These are phyloP conservation scores for Serendipita sp. DNA, from an alignment of 768 basidiomycete genomes.

Conservation along the genomic window DNA sequence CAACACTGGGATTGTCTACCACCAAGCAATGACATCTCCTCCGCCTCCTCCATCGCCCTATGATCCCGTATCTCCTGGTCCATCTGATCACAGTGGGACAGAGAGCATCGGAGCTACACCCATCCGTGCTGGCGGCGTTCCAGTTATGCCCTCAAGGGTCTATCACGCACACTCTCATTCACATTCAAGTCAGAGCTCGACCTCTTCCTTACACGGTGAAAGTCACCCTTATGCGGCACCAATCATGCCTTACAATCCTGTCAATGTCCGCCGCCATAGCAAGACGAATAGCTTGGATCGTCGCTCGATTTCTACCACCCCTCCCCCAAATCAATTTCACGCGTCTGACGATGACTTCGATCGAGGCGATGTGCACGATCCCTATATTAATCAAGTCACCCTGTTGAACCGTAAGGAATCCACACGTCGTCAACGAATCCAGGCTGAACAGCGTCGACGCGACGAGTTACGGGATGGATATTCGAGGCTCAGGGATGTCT, in stretches of 20 bases:
- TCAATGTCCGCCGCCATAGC: not conserved
- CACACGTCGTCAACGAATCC: slow-evolving; percentile 66
- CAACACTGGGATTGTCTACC: not conserved
- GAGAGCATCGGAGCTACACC: slow-evolving; percentile 5
- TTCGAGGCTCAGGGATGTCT: slow-evolving; percentile 69
- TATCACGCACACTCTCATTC: slow-evolving; percentile 25
- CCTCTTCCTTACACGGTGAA: slow-evolving; percentile 3
- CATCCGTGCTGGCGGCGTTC: not conserved
- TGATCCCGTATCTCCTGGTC: slow-evolving; percentile 68
- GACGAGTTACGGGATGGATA: slow-evolving; percentile 86
- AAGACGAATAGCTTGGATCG: not conserved
- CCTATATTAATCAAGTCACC: slow-evolving; percentile 43
- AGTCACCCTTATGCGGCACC: not conserved
- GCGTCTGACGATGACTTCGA: slow-evolving; percentile 62
- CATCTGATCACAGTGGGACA: slow-evolving; percentile 68
- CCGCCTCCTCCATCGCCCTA: slow-evolving; percentile 65
- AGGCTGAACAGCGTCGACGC: slow-evolving; percentile 77
- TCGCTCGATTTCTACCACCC: not conserved
- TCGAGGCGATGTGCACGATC: slow-evolving; percentile 12
- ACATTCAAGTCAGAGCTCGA: slow-evolving; percentile 38
- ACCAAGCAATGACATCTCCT: slow-evolving; percentile 33
- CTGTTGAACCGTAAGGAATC: slow-evolving; percentile 71
- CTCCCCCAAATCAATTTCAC: slow-evolving; percentile 20
- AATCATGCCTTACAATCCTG: not conserved
- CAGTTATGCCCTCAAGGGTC: slow-evolving; percentile 26